Conservation (phyloP, 2,329 filamentous ascomycete species). For the Stachybotrys elegans region DNA sequence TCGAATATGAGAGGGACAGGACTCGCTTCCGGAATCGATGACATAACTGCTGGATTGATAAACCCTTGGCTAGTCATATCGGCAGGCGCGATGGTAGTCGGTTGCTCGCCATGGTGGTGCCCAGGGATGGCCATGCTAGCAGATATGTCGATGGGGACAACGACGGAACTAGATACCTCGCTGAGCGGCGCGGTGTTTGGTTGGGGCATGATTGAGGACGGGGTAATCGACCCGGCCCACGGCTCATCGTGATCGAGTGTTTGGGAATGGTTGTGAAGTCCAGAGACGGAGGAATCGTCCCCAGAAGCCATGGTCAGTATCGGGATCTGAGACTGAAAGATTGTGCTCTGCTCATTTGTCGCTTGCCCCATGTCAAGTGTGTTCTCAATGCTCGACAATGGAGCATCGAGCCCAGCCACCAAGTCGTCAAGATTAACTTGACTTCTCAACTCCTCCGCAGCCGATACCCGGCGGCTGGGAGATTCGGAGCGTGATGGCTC, state of each 20-base stretch:
- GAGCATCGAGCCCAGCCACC: background rate
- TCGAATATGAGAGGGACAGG: background rate
- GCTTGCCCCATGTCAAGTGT: background rate
- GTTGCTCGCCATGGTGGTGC: constrained; percentile 14
- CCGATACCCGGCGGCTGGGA: constrained; percentile 1
- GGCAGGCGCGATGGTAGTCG: constrained; percentile 32
- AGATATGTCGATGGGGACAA: background rate
- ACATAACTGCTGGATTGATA: too few species aligned
- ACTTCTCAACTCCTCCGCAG: constrained; percentile 12
- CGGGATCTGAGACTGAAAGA: background rate
- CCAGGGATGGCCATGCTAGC: constrained; percentile 14
- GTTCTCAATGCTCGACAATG: background rate
- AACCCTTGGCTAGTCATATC: constrained; percentile 27
- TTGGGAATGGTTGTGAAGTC: background rate
- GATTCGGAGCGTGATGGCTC: background rate
- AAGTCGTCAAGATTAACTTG: constrained; percentile 10
- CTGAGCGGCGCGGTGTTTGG: background rate
- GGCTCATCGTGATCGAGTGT: background rate
- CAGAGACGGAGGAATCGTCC: background rate
- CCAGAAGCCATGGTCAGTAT: background rate
- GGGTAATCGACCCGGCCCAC: background rate
- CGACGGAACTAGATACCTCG: background rate
- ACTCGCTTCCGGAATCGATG: too few species aligned
- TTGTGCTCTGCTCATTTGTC: background rate
- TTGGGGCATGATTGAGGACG: background rate